Evolutionary conservation across 1,284 basidiomycete genomes (phyloP).

Genomic region (Termitomyces sp.): DNA sequence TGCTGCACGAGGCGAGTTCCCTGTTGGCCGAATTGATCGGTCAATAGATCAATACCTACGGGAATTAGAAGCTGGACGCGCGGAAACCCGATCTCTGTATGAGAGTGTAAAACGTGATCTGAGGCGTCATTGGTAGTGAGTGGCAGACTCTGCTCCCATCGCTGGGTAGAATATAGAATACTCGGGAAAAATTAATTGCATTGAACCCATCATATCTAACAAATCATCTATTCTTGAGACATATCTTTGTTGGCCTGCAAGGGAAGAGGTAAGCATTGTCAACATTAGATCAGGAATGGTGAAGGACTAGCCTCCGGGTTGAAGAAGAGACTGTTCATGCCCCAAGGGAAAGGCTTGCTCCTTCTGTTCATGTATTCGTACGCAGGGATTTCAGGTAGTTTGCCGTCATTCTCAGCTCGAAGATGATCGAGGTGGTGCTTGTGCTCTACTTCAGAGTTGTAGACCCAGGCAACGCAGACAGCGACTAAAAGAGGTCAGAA

Average conservation of each 20-base stretch:
- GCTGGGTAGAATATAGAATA: neutral
- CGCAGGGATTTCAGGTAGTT: constrained; percentile 63
- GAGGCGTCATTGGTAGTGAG: constrained; percentile 54
- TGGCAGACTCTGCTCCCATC: neutral
- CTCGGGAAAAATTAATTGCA: constrained; percentile 3
- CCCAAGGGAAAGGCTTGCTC: constrained; percentile 78
- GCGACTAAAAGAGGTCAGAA: constrained; percentile 42
- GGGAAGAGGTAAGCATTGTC: constrained; percentile 7
- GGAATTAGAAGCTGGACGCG: constrained; percentile 56
- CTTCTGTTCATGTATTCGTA: constrained; percentile 78
- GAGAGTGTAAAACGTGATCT: constrained; percentile 66
- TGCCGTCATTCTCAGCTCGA: constrained; percentile 70
- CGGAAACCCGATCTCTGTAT: constrained; percentile 58
- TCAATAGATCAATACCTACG: constrained; percentile 67
- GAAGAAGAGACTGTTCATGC: constrained; percentile 75
- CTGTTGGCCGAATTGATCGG: constrained; percentile 66
- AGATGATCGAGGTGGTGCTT: constrained; percentile 67
- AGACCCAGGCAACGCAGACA: constrained; percentile 64
- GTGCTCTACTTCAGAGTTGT: constrained; percentile 74
- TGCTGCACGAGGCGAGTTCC: constrained; percentile 55
- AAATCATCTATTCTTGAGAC: constrained; percentile 20
- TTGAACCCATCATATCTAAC: neutral
- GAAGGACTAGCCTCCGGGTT: constrained; percentile 56
- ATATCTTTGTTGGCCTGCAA: constrained; percentile 61
- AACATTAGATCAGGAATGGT: constrained; percentile 2